Evolutionary conservation across 306 rosid genomes (phyloP).

Genomic region (Echinosophora koreensis): DNA sequence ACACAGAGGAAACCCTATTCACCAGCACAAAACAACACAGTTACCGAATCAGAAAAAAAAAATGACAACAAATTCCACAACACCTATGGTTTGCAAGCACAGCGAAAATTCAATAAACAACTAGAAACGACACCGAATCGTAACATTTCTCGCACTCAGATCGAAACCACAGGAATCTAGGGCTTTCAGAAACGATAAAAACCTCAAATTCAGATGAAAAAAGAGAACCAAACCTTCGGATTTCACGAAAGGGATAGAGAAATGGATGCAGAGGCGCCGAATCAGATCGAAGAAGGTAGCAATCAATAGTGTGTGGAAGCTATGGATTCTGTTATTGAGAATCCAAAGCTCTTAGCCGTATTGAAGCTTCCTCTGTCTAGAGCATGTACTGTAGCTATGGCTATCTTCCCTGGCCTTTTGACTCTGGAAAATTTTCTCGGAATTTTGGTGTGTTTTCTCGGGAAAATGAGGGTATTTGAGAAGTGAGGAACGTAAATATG

Average conservation of each 20-base stretch:
- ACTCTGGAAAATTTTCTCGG: slow-evolving; percentile 12
- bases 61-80: slow-evolving; percentile 10
- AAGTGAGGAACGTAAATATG: slow-evolving; percentile 57
- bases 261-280: slow-evolving; percentile 45
- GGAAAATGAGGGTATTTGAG: slow-evolving; percentile 63
- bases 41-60: background rate
- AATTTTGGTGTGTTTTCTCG: slow-evolving; percentile 47
- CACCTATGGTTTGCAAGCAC: slow-evolving; percentile 49
- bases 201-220: background rate
- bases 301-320: slow-evolving; percentile 28
- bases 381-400: slow-evolving; percentile 1
- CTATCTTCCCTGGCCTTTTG: background rate
- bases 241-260: background rate
- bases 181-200: slow-evolving; percentile 38
- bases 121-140: slow-evolving; percentile 13
- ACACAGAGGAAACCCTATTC: slow-evolving; percentile 48
- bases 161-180: slow-evolving; percentile 53
- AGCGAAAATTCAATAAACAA: background rate
- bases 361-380: slow-evolving; percentile 14
- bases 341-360: background rate
- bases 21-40: slow-evolving; percentile 23
- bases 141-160: slow-evolving; percentile 42
- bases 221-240: background rate
- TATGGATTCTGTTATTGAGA: slow-evolving; percentile 41
- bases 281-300: slow-evolving; percentile 52